Conservation (phyloP, 1,284 basidiomycete species). For the Rhodotorula mucilaginosa region DNA sequence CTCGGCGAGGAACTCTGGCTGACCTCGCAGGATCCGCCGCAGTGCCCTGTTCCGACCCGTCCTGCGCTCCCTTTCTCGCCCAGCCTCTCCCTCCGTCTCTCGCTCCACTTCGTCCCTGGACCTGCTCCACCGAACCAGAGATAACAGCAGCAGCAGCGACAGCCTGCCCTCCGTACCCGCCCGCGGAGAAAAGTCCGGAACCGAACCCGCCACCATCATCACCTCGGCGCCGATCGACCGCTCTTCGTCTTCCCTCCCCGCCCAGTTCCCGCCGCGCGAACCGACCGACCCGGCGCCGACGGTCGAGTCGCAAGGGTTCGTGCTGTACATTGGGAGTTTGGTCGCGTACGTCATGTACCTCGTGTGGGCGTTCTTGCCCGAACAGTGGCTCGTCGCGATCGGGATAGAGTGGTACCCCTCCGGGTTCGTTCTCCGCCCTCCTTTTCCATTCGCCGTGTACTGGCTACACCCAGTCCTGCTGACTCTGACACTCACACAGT, state of each 20-base stretch:
- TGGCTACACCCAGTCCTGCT: too few species aligned
- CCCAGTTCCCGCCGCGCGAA: constrained; percentile 37
- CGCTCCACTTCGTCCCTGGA: not conserved
- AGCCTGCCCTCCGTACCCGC: too few species aligned
- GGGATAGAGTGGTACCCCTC: constrained; percentile 44
- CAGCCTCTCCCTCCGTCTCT: not conserved
- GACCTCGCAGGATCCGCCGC: too few species aligned
- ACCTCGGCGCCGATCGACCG: constrained; percentile 6
- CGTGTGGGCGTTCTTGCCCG: constrained; percentile 39
- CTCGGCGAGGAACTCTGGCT: too few species aligned
- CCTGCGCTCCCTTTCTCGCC: constrained; percentile 27
- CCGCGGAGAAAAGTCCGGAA: not conserved
- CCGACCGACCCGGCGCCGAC: constrained; percentile 37
- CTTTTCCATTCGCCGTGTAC: too few species aligned
- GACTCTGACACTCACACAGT: constrained; percentile 6
- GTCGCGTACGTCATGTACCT: constrained; percentile 37
- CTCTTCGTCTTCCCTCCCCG: constrained; percentile 31
- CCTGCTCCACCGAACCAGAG: not conserved
- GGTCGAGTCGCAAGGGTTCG: constrained; percentile 41
- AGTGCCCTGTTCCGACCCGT: constrained; percentile 35
- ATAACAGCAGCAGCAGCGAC: too few species aligned
- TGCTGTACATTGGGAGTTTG: constrained; percentile 40
- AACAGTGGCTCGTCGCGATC: constrained; percentile 23
- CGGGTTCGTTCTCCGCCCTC: constrained; percentile 8
- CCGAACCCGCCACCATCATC: not conserved